phyloP scores from a whole-genome alignment of 257 asterid genomes.

The Ocimum tenuiflorum region DNA sequence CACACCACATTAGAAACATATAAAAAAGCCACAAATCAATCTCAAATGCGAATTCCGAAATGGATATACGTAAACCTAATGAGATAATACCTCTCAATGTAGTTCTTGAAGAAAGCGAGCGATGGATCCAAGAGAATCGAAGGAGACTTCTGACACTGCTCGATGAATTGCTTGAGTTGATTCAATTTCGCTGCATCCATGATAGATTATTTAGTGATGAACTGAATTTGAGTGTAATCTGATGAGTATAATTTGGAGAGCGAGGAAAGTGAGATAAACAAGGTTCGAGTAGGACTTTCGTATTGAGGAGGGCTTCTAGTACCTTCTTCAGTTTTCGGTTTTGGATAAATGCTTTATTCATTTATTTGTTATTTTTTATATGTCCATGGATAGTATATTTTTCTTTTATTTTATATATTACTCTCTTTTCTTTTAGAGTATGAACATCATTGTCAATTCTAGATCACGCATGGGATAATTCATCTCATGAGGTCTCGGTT shows the following conservation, averaged over 20 bases:
- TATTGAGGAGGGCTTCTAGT: not conserved
- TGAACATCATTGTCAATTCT: no score
- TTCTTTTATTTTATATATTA: no score
- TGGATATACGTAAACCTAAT: not conserved
- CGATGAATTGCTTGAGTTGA: slow-evolving; percentile 55
- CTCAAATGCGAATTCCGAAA: not conserved
- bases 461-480: no score
- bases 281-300: not conserved
- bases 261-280: not conserved
- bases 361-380: no score
- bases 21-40: not conserved
- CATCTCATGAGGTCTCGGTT: no score
- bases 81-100: slow-evolving; percentile 57
- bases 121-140: slow-evolving; percentile 66
- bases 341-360: not conserved
- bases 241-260: not conserved
- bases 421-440: no score
- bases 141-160: slow-evolving; percentile 60
- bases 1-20: not conserved
- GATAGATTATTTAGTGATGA: not conserved
- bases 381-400: no score
- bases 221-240: no score
- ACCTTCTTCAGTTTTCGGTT: not conserved
- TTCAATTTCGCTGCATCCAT: slow-evolving; percentile 62
- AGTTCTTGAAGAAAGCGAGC: slow-evolving; percentile 67